These are phyloP conservation scores for Talaromyces sp. DNA, from an alignment of 2,329 filamentous ascomycete genomes.

Conservation along the genomic window DNA sequence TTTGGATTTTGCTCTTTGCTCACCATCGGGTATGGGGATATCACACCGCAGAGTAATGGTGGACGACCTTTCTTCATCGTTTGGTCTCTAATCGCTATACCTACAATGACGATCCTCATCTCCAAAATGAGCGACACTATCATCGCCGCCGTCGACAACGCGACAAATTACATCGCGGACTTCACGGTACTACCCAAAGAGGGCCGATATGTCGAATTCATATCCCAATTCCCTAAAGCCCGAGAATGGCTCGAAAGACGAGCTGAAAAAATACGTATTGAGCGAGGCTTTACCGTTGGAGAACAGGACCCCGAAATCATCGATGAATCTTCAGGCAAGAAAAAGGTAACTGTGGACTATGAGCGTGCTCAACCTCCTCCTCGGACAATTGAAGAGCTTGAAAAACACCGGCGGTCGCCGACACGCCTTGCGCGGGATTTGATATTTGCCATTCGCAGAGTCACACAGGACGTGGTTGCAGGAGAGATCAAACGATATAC, in stretches of 20 bases:
- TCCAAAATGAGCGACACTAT: slow-evolving; percentile 81
- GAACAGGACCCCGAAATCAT: slow-evolving; percentile 14
- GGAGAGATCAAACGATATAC: slow-evolving; percentile 63
- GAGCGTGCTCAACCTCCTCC: slow-evolving; percentile 19
- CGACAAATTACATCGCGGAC: slow-evolving; percentile 59
- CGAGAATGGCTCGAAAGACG: slow-evolving; percentile 37
- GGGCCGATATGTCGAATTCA: slow-evolving; percentile 53
- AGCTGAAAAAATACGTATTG: slow-evolving; percentile 45
- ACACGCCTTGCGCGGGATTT: slow-evolving; percentile 61
- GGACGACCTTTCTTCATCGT: slow-evolving; percentile 89
- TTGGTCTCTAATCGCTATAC: slow-evolving; percentile 81
- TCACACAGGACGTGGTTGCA: slow-evolving; percentile 61
- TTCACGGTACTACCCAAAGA: slow-evolving; percentile 63
- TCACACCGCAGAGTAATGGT: slow-evolving; percentile 70
- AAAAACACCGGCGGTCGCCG: slow-evolving; percentile 49
- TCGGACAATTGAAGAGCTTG: slow-evolving; percentile 45
- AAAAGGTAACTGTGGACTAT: slow-evolving; percentile 12
- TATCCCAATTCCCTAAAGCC: slow-evolving; percentile 47
- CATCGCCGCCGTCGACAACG: slow-evolving; percentile 63
- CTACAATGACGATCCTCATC: slow-evolving; percentile 83
- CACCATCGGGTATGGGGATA: slow-evolving; percentile 84
- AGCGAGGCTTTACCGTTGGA: slow-evolving; percentile 46
- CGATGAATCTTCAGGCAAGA: not conserved
- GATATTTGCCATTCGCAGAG: slow-evolving; percentile 65
- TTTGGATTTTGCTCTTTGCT: slow-evolving; percentile 80